Evolutionary conservation across 768 basidiomycete species (phyloP).

Genomic region (Lactarius deliciosus): DNA sequence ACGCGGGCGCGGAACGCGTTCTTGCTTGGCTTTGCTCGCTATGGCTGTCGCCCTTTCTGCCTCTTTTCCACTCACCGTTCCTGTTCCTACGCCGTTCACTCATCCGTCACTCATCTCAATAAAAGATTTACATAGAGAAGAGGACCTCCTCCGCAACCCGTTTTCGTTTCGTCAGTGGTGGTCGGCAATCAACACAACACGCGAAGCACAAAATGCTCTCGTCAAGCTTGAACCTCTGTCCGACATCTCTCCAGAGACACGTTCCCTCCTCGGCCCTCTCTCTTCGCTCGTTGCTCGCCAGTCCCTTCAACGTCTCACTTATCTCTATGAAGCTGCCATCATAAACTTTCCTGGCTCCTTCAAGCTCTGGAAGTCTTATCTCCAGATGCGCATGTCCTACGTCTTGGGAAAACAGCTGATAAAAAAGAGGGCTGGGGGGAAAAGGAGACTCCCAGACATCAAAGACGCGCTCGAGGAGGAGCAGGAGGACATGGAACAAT

Average conservation of each 20-base stretch:
- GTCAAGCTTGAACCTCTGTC: slow-evolving; percentile 56
- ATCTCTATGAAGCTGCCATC: slow-evolving; percentile 93
- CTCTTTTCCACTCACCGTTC: slow-evolving; percentile 81
- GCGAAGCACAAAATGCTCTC: slow-evolving; percentile 58
- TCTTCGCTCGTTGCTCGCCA: slow-evolving; percentile 69
- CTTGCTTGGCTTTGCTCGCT: slow-evolving; percentile 42
- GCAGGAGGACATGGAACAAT: slow-evolving; percentile 72
- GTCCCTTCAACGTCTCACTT: slow-evolving; percentile 80
- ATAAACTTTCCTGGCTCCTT: slow-evolving; percentile 84
- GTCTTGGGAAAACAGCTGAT: slow-evolving; percentile 74
- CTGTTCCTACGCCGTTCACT: slow-evolving; percentile 77
- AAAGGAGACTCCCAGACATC: slow-evolving; percentile 91
- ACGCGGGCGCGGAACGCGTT: neutral
- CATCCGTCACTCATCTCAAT: slow-evolving; percentile 72
- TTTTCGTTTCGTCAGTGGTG: slow-evolving; percentile 93
- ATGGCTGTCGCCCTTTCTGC: slow-evolving; percentile 52
- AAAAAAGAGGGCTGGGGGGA: slow-evolving; percentile 80
- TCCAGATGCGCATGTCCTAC: slow-evolving; percentile 78
- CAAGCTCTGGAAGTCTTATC: slow-evolving; percentile 95
- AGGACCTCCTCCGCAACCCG: slow-evolving; percentile 90
- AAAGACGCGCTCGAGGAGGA: slow-evolving; percentile 88
- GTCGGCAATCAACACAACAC: slow-evolving; percentile 74
- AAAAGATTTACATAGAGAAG: slow-evolving; percentile 83
- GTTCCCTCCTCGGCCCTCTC: slow-evolving; percentile 73
- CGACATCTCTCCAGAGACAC: slow-evolving; percentile 50